Conservation (phyloP, 345 rosid genomes). For the Ceriops zippeliana region DNA sequence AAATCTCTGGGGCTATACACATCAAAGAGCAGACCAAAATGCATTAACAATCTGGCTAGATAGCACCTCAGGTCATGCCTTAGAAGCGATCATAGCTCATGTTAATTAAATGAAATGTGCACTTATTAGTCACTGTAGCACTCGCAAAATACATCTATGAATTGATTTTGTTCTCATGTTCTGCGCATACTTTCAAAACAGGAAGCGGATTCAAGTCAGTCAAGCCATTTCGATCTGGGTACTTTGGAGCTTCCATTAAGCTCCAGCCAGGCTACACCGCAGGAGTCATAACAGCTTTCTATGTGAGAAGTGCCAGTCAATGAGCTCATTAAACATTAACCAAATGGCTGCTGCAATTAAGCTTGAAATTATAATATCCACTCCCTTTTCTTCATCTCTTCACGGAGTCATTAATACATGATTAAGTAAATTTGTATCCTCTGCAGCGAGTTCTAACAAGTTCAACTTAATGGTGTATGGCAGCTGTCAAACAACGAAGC, state of each 20-base stretch:
- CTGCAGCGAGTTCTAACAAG: not conserved
- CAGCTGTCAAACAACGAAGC: conserved; percentile 88
- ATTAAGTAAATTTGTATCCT: too few species aligned
- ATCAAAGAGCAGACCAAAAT: conserved; percentile 60
- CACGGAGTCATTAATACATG: too few species aligned
- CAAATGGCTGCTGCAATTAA: not conserved
- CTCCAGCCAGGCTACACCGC: conserved; percentile 95
- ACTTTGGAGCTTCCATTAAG: conserved; percentile 82
- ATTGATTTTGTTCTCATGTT: conserved; percentile 4
- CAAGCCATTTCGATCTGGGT: conserved; percentile 81
- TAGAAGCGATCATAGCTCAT: too few species aligned
- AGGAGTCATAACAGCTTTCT: conserved; percentile 90
- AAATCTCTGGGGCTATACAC: conserved; percentile 94
- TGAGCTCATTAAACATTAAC: too few species aligned
- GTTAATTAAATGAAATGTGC: too few species aligned
- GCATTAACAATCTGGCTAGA: conserved; percentile 90
- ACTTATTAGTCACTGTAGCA: not conserved
- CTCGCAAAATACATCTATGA: not conserved
- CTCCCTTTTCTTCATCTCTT: too few species aligned
- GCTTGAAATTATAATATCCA: not conserved
- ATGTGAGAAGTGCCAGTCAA: conserved; percentile 46
- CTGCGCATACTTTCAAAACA: conserved; percentile 15
- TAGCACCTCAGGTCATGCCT: conserved; percentile 53
- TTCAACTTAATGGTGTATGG: conserved; percentile 1
- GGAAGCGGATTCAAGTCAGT: conserved; percentile 98